Base-by-base conservation (phyloP, 2,329 filamentous ascomycete genomes). In the Botrytis porri region DNA sequence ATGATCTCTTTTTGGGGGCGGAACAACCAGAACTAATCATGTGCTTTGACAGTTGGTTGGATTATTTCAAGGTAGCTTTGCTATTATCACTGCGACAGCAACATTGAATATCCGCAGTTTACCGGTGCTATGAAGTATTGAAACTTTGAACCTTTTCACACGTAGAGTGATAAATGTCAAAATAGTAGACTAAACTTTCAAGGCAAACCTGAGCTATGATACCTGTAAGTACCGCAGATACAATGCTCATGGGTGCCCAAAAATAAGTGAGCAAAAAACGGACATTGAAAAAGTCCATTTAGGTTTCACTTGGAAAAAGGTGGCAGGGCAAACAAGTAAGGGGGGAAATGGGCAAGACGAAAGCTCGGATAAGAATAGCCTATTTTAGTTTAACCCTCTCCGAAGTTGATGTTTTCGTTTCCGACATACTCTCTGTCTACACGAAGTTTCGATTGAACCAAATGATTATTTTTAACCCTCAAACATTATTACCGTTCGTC, bases 231-330 rank as follows among this genome's bases (percentile, higher is more conserved):
- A 51, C 43, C 43, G 25, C 29, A 67, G 32, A 54, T 25, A 57
- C 64, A 67, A 41, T 37, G 48, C 64, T 67, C 45, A 54, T 35
- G 54, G 45, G 45, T 37, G 64, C 51, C 45, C 41, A 54, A 57
- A 67, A 67, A 29, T 37, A 41, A 41, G 35, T 57, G 37, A 25
- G 39, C 35, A n/a, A 62, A 37, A 62, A 18, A 16, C 65, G 65
- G 65, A 57, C 65, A 57, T 69, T 69, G 18, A 57, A 51, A 66
- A 69, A 57, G 65, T 69, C 65, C 48, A 69, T 69, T 69, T 41
- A 69, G 65, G 65, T 69, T 69, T 69, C 65, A 41, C 35, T 69
- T 41, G 48, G 20, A 29, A 69, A 29, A 57, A 57, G 51, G 48
- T 69, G 65, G 65, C 65, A 69, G 61, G 61, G 61, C 61, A 64